Evolutionary conservation across 2,329 filamentous ascomycete species (phyloP).

Genomic region (Beauveria sp.): DNA sequence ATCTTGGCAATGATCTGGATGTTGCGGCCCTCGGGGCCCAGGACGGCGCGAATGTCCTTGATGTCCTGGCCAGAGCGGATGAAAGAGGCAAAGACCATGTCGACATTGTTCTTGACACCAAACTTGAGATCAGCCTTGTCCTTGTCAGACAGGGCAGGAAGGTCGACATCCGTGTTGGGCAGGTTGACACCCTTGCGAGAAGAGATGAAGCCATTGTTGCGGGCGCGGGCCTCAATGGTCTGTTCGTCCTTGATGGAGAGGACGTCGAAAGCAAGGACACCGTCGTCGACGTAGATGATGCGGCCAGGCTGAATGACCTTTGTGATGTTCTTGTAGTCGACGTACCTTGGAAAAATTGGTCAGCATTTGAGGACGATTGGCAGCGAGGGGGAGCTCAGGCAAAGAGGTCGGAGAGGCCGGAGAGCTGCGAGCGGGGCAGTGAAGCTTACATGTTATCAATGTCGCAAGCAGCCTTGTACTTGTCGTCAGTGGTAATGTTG

Average conservation of each 20-base stretch:
- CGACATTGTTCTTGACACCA: conserved; percentile 96
- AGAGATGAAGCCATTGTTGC: conserved; percentile 98
- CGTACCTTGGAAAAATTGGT: conserved; percentile 53
- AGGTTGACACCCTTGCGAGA: conserved; percentile 99
- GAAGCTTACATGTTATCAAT: conserved; percentile 81
- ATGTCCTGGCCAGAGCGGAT: conserved; percentile 94
- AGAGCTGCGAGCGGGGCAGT: conserved; percentile 1
- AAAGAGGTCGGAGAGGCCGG: background rate
- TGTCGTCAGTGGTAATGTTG: conserved; percentile 95
- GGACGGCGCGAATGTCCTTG: conserved; percentile 79
- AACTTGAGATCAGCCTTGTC: conserved; percentile 91
- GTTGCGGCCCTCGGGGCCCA: conserved; percentile 85
- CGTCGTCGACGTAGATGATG: conserved; percentile 96
- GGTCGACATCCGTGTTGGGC: conserved; percentile 96
- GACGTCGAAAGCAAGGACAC: conserved; percentile 94
- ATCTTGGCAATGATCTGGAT: conserved; percentile 99
- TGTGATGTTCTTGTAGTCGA: conserved; percentile 99
- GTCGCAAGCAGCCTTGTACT: conserved; percentile 77
- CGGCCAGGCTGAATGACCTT: conserved; percentile 90
- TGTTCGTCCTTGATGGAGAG: conserved; percentile 77
- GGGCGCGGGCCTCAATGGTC: conserved; percentile 76
- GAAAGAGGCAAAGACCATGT: conserved; percentile 99
- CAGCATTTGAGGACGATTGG: conserved; percentile 10
- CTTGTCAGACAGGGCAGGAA: conserved; percentile 95
- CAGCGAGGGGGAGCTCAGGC: background rate